Conservation (phyloP, 306 rosid species). For the Sicyos edulis region DNA sequence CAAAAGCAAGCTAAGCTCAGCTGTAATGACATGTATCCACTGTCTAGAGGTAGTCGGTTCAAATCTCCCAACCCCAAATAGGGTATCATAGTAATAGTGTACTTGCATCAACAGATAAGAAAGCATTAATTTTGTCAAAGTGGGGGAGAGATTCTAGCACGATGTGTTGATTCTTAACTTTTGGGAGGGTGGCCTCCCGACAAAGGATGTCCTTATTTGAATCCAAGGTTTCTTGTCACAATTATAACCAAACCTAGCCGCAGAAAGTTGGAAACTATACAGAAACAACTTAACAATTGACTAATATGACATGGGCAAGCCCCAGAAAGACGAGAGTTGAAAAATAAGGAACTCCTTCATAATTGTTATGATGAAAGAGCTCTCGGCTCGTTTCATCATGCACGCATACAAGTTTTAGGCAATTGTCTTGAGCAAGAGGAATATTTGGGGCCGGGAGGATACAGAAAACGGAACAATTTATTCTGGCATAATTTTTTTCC, state of each 20-base stretch:
- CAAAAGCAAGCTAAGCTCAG: neutral
- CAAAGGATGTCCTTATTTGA: neutral
- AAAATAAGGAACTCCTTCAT: slow-evolving; percentile 1
- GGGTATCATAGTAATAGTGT: neutral
- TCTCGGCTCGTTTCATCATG: neutral
- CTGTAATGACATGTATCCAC: too few relatives aligned
- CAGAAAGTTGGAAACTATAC: neutral
- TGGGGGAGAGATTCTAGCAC: neutral
- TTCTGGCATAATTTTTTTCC: too few relatives aligned
- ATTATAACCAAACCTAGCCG: neutral
- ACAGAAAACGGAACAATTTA: neutral
- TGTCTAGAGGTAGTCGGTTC: too few relatives aligned
- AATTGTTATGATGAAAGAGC: neutral
- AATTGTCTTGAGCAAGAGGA: neutral
- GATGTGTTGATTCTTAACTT: neutral
- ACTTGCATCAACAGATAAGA: slow-evolving; percentile 9
- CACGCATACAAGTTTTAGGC: neutral
- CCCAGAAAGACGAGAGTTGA: neutral
- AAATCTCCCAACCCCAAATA: too few relatives aligned
- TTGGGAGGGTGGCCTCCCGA: neutral
- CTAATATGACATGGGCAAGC: slow-evolving; percentile 3
- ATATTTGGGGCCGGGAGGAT: neutral
- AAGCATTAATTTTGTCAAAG: neutral
- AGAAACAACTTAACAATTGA: neutral
- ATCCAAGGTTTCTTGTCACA: neutral